Base-by-base conservation (phyloP, 176 grass and related monocot species). In the Elymus sibiricus region DNA sequence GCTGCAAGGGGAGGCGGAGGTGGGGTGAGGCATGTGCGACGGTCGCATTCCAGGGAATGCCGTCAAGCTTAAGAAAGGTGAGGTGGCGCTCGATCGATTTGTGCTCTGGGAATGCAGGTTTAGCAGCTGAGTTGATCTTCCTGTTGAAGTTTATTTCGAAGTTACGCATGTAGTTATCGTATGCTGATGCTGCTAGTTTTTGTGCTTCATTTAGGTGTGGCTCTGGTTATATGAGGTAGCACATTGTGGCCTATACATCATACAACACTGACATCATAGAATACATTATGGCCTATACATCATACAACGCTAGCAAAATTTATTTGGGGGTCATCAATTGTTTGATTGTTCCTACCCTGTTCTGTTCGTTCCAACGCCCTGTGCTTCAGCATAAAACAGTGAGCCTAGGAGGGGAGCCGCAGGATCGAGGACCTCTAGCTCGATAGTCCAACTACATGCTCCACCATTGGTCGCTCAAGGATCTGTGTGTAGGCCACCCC, bases 11-110 rank as follows among this genome's bases (percentile, higher is more conserved):
- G 72, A 1, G 86, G 73, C 5, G 66, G 77, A 0, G 76, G 34
- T 4, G 87, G 92, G 47, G 38, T 73, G 34, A 92, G 77, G 90
- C 93, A 95, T 83, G 77, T 87, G 63, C 86, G 93, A 24, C 91
- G 93, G n/a, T 67, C 85, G 32, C 96, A 98, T 86, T 98, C 91
- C 29, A 6, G 93, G 96, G 74, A 98, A 98, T 78, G 49, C 87
- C 58, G 81, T 94, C 47, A n/a, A n/a, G n/a, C n/a, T n/a, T n/a
- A n/a, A n/a, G n/a, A n/a, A n/a, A n/a, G n/a, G n/a, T n/a, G n/a
- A n/a, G n/a, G n/a, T n/a, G n/a, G n/a, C n/a, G n/a, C n/a, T n/a
- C n/a, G n/a, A n/a, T n/a, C n/a, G n/a, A n/a, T n/a, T n/a, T n/a
- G n/a, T n/a, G n/a, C n/a, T n/a, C n/a, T n/a, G n/a, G n/a, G n/a